These are phyloP conservation scores for Chlorella sp. DNA, from an alignment of 139 green algal genomes.

Conservation along the genomic window DNA sequence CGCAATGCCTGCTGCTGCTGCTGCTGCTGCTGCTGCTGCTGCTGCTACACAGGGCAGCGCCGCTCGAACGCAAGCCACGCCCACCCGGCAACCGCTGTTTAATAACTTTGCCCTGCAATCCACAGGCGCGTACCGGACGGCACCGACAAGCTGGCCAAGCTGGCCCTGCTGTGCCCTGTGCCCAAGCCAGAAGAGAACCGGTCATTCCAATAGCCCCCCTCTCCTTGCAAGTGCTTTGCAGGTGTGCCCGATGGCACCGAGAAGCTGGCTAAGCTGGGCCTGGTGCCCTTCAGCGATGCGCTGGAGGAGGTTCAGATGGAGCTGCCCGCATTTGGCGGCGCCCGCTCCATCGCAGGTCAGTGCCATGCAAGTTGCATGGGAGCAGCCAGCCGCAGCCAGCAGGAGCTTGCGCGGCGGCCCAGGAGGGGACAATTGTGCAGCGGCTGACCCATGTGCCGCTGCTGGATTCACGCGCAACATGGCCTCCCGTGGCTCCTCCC, in stretches of 20 bases:
- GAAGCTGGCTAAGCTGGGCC: conserved; percentile 28
- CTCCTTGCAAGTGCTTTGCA: neutral
- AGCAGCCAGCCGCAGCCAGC: no score
- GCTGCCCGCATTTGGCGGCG: conserved; percentile 38
- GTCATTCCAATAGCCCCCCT: neutral
- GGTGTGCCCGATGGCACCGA: conserved; percentile 45
- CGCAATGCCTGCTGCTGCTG: no score
- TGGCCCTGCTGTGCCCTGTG: conserved; percentile 36
- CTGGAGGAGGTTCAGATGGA: conserved; percentile 32
- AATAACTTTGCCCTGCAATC: no score
- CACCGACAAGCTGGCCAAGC: conserved; percentile 33
- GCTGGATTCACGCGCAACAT: no score
- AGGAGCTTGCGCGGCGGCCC: no score
- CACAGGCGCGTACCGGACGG: conserved; percentile 45
- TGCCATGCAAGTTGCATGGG: neutral
- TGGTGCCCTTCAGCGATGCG: conserved; percentile 43
- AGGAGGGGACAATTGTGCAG: no score
- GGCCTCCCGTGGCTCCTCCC: neutral
- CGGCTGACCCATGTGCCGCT: neutral
- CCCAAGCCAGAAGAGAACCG: no score
- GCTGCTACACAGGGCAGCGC: no score
- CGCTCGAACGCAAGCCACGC: no score
- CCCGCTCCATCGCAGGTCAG: conserved; percentile 11
- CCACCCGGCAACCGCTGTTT: no score
- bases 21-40: no score